Percentiles rank a stretch among this genome's conserved stretches.
Evolutionary conservation across 1,284 basidiomycete species (phyloP).

Genomic region (Sanghuangporus weigelae): DNA sequence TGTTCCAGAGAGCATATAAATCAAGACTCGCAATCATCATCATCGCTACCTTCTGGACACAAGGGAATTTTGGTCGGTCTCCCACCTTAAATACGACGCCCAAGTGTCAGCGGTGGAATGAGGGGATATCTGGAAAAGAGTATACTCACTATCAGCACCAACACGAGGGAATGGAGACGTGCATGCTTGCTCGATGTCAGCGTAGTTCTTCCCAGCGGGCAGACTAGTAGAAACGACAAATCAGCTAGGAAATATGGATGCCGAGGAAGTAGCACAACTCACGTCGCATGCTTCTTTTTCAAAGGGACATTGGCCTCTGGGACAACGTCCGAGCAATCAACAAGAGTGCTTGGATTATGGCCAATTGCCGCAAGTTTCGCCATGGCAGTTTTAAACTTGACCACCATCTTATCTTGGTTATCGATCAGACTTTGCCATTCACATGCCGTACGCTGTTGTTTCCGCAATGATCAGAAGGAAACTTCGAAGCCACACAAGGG

Average conservation of each 20-base stretch:
- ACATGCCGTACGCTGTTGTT: conserved; percentile 18
- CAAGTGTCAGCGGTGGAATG: neutral
- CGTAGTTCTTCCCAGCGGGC: conserved; percentile 15
- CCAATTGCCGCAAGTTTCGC: conserved; percentile 18
- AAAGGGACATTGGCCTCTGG: neutral
- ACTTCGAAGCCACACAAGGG: neutral
- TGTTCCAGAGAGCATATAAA: too few species aligned
- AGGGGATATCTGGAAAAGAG: neutral
- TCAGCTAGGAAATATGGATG: neutral
- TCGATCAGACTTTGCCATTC: conserved; percentile 18
- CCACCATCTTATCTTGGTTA: conserved; percentile 17
- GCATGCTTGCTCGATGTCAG: conserved; percentile 16
- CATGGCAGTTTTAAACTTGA: conserved; percentile 17
- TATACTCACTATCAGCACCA: conserved; percentile 7
- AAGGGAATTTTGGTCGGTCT: conserved; percentile 12
- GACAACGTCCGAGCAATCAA: conserved; percentile 20
- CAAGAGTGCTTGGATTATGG: conserved; percentile 13
- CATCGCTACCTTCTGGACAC: conserved; percentile 13
- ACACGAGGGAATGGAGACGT: conserved; percentile 15
- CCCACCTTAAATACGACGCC: conserved; percentile 1
- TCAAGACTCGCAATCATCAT: neutral
- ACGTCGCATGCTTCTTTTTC: neutral
- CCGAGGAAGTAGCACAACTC: neutral
- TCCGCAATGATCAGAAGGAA: neutral
- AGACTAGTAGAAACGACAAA: neutral